These are phyloP conservation scores for Paecilomyces sp. DNA, from an alignment of 2,329 filamentous ascomycete species.

Conservation along the genomic window DNA sequence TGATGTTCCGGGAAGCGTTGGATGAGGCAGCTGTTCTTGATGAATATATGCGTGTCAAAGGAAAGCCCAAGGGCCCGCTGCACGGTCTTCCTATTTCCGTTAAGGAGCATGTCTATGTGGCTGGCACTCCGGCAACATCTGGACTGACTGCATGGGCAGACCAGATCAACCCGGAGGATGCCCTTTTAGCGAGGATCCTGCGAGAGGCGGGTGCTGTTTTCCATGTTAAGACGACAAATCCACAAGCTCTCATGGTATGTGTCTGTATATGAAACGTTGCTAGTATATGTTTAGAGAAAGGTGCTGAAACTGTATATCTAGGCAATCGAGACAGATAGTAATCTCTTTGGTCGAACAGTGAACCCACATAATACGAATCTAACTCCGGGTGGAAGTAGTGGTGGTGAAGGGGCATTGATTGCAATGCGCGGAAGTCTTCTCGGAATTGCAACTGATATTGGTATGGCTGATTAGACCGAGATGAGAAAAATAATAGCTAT, in stretches of 20 bases:
- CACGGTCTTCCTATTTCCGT: conserved; percentile 48
- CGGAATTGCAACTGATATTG: conserved; percentile 16
- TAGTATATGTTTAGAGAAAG: background rate
- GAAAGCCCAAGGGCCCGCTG: conserved; percentile 37
- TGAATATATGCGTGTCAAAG: conserved; percentile 11
- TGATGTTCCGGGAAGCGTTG: conserved; percentile 16
- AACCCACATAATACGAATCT: conserved; percentile 16
- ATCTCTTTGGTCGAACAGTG: conserved; percentile 19
- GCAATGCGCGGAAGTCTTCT: conserved; percentile 15
- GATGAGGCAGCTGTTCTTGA: conserved; percentile 13
- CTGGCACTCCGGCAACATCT: conserved; percentile 48
- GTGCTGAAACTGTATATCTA: background rate
- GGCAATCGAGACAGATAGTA: conserved; percentile 19
- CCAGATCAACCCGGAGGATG: conserved; percentile 2
- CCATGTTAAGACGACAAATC: conserved; percentile 25
- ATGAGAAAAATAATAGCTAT: background rate
- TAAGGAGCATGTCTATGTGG: conserved; percentile 55
- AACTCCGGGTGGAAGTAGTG: conserved; percentile 15
- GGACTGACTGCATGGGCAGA: conserved; percentile 24
- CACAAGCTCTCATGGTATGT: conserved; percentile 16
- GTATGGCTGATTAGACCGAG: conserved; percentile 1
- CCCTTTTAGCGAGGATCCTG: conserved; percentile 9
- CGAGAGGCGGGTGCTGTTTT: conserved; percentile 20
- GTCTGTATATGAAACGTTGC: background rate
- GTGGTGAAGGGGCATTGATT: conserved; percentile 15